Conservation (phyloP, 768 basidiomycete genomes). For the Crassisporium funariophilum region DNA sequence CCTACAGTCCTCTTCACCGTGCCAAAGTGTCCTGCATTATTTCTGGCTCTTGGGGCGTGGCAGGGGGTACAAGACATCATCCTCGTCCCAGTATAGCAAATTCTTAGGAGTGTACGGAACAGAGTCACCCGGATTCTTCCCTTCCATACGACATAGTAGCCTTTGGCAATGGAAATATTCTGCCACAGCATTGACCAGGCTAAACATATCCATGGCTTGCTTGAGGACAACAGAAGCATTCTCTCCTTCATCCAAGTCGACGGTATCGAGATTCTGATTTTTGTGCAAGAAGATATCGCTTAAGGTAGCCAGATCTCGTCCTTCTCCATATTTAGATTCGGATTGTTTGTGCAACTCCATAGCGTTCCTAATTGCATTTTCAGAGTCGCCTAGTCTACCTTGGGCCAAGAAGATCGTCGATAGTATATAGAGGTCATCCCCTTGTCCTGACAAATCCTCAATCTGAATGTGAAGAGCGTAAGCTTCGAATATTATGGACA, state of each 20-base stretch:
- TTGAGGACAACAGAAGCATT: not conserved
- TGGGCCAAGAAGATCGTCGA: constrained; percentile 24
- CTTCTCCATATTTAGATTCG: constrained; percentile 13
- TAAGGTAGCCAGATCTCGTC: constrained; percentile 21
- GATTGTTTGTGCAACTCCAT: constrained; percentile 18
- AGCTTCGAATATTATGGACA: constrained; percentile 13
- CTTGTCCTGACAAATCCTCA: constrained; percentile 24
- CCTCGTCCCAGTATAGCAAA: constrained; percentile 1
- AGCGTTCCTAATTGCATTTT: constrained; percentile 19
- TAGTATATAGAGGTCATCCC: constrained; percentile 28
- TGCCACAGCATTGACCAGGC: not conserved
- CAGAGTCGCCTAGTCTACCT: constrained; percentile 20
- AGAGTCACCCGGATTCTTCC: not conserved
- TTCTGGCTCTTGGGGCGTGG: no score
- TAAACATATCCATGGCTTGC: constrained; percentile 4
- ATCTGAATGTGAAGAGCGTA: constrained; percentile 23
- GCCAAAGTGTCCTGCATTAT: no score
- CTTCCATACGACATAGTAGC: constrained; percentile 7
- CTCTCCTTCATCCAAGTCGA: no score
- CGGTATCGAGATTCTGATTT: not conserved
- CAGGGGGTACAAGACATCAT: no score
- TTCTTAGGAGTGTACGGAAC: not conserved
- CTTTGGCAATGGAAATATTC: constrained; percentile 5
- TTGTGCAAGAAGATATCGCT: constrained; percentile 21
- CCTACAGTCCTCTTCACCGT: no score